Base-by-base conservation (phyloP, 257 asterid species). In the Salvia rosmarinus region DNA sequence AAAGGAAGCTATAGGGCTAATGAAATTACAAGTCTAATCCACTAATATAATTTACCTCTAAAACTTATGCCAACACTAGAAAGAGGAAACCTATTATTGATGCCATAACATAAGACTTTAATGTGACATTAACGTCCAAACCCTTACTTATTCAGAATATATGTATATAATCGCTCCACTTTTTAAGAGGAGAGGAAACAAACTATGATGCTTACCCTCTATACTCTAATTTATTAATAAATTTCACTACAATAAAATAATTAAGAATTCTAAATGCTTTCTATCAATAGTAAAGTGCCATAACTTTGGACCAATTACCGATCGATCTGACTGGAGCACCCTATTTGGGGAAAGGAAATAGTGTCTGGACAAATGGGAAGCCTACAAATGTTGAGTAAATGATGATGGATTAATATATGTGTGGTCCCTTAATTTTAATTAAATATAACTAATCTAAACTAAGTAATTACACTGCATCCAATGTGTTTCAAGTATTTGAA, bases 351-450 rank as follows among this genome's bases (percentile, higher is more conserved):
- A 6, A 64, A 14, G 12, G 20, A 63, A 25, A 25, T 11, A 23
- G 11, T 25, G 25, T 65, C 44, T 39, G 11, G 39, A 74, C 25
- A 73, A 65, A 61, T 62, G 66, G 44, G 66, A 74, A 47, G 73
- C 76, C 32, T 67, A 61, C 30, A 69, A 43, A 52, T 66, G 62
- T 66, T 34, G 50, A 52, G 68, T 72, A 55, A 17, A 43, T 58
- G n/a, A 63, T 30, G 35, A 39, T 57, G 9, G 20, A 20, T 30
- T 56, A 4, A 21, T 44, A 42, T 19, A 34, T 9, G 47, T 6
- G 72, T 76, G 89, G 85, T 76, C 85, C 84, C 85, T 39, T 2
- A 39, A 6, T 6, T 6, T 39, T 9, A 9, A 39, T 39, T 10
- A 37, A 5, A 39, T 39, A 6, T 39, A 39, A 39, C 8, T 39